Conservation (phyloP, 2,329 filamentous ascomycete species). For the Chrysosporium queenslandicum region DNA sequence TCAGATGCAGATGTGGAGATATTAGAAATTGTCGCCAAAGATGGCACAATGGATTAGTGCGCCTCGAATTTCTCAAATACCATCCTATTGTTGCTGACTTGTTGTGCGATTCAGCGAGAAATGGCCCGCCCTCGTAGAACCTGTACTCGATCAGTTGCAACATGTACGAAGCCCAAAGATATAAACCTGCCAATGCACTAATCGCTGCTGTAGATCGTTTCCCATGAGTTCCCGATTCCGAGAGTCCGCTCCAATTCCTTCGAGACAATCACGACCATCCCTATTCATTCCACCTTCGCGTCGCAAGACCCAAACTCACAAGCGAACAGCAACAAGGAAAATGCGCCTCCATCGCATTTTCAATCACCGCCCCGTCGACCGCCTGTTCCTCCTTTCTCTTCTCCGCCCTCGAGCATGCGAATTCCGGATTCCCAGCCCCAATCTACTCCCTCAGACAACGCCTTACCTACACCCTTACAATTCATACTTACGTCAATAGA, state of each 20-base stretch:
- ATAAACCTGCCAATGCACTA: not conserved
- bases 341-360: slow-evolving; percentile 22
- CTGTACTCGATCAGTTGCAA: slow-evolving; percentile 59
- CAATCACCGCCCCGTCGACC: slow-evolving; percentile 31
- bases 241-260: slow-evolving; percentile 40
- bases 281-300: slow-evolving; percentile 21
- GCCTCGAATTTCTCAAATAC: slow-evolving; percentile 19
- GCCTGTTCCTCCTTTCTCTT: slow-evolving; percentile 29
- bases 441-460: slow-evolving; percentile 37
- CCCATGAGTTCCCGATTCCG: slow-evolving; percentile 65
- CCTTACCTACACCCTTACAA: slow-evolving; percentile 54
- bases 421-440: slow-evolving; percentile 35
- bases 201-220: slow-evolving; percentile 52
- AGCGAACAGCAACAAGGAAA: slow-evolving; percentile 33
- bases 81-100: slow-evolving; percentile 24
- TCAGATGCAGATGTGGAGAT: slow-evolving; percentile 40
- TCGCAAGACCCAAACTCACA: slow-evolving; percentile 23
- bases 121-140: slow-evolving; percentile 59
- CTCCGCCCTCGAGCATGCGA: slow-evolving; percentile 33
- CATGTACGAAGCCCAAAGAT: slow-evolving; percentile 38
- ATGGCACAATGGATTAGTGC: slow-evolving; percentile 51
- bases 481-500: slow-evolving; percentile 53
- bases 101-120: slow-evolving; percentile 46
- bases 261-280: slow-evolving; percentile 22
- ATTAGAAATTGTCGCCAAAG: slow-evolving; percentile 47